A percentile compares a stretch with the other conserved stretches of the same genome.
Conservation (phyloP, 768 basidiomycete genomes). For the Tulasnella sp. region DNA sequence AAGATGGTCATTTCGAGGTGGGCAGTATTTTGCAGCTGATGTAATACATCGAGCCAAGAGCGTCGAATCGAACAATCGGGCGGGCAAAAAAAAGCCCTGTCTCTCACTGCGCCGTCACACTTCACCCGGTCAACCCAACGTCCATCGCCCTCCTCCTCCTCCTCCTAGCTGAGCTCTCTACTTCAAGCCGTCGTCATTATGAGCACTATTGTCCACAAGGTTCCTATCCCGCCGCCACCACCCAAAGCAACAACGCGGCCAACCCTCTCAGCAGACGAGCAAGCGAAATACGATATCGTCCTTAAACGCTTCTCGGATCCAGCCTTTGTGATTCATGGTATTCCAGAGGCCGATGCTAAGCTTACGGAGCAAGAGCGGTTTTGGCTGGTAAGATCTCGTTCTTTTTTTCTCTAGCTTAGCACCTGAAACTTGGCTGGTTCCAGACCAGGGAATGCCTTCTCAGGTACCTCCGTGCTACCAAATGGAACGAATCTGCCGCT, state of each 20-base stretch:
- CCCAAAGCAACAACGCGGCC: not conserved
- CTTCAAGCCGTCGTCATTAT: not conserved
- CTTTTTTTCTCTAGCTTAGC: not conserved
- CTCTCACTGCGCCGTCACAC: not conserved
- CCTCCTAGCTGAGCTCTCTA: not conserved
- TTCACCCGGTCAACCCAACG: too few relatives aligned
- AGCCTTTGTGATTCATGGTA: slow-evolving; percentile 41
- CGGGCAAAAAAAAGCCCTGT: not conserved
- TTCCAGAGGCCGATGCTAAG: slow-evolving; percentile 29
- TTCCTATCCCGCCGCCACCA: not conserved
- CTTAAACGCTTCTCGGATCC: slow-evolving; percentile 45
- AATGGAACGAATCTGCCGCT: slow-evolving; percentile 49
- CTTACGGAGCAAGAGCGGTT: slow-evolving; percentile 59
- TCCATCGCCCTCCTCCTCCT: not conserved
- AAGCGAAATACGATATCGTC: slow-evolving; percentile 40
- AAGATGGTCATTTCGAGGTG: too few relatives aligned
- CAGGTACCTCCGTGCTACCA: slow-evolving; percentile 62
- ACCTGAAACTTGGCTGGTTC: not conserved
- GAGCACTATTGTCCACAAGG: not conserved
- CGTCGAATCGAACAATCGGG: not conserved
- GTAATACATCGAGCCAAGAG: too few relatives aligned
- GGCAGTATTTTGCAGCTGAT: too few relatives aligned
- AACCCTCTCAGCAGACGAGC: slow-evolving; percentile 27
- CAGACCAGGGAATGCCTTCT: slow-evolving; percentile 59
- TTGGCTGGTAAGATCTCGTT: slow-evolving; percentile 45